Conservation (phyloP, 495 filamentous ascomycete genomes). For the Penicillium cosmopolitanum region DNA sequence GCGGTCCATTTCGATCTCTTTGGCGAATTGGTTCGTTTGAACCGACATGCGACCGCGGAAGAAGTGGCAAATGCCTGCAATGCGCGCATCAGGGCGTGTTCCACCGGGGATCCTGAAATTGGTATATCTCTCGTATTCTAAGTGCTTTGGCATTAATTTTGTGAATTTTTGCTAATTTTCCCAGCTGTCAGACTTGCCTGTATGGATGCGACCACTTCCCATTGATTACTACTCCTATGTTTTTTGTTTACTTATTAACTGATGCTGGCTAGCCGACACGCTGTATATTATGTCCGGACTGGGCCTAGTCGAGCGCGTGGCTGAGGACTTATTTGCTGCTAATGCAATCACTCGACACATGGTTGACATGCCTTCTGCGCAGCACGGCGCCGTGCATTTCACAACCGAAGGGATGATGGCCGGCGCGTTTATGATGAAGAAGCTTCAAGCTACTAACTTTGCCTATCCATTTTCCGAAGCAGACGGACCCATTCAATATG, state of each 20-base stretch:
- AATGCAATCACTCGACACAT: slow-evolving; percentile 42
- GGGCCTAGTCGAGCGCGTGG: slow-evolving; percentile 34
- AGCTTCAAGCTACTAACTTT: slow-evolving; percentile 37
- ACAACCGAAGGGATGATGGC: slow-evolving; percentile 43
- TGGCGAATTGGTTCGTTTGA: slow-evolving; percentile 26
- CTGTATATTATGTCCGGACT: slow-evolving; percentile 43
- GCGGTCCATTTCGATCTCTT: slow-evolving; percentile 42
- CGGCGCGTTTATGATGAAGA: slow-evolving; percentile 41
- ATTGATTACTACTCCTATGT: background rate
- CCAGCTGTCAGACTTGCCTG: slow-evolving; percentile 28
- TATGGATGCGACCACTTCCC: slow-evolving; percentile 23
- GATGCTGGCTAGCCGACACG: slow-evolving; percentile 32
- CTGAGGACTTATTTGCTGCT: slow-evolving; percentile 30
- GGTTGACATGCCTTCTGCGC: slow-evolving; percentile 36
- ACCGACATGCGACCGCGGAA: slow-evolving; percentile 26
- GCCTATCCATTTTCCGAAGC: slow-evolving; percentile 40
- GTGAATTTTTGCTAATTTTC: background rate
- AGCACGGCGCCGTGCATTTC: slow-evolving; percentile 46
- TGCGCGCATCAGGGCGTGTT: slow-evolving; percentile 8
- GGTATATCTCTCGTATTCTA: slow-evolving; percentile 13
- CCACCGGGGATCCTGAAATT: slow-evolving; percentile 20
- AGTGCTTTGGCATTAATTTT: too few relatives aligned
- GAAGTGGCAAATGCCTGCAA: slow-evolving; percentile 31
- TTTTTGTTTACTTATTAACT: background rate
- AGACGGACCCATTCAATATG: slow-evolving; percentile 41